A percentile compares a stretch with the other conserved stretches of the same genome.
These are phyloP conservation scores for Fusarium globosum DNA, from an alignment of 2,329 filamentous ascomycete genomes.

Conservation along the genomic window DNA sequence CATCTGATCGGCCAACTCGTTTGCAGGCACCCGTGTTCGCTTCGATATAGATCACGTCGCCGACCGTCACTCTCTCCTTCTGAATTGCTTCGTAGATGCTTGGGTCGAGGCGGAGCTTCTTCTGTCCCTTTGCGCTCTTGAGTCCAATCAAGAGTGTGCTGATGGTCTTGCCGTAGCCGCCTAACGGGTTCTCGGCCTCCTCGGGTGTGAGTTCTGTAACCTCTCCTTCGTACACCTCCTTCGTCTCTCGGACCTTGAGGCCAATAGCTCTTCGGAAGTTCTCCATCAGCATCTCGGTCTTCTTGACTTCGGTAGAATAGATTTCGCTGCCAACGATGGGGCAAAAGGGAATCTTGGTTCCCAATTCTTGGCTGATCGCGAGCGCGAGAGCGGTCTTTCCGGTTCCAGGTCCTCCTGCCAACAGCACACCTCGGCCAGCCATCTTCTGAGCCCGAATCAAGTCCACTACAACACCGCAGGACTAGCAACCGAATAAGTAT, in stretches of 20 bases:
- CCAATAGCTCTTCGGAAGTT: conserved; percentile 98
- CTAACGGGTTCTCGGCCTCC: conserved; percentile 96
- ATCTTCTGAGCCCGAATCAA: conserved; percentile 97
- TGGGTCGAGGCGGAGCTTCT: conserved; percentile 95
- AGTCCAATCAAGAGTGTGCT: conserved; percentile 93
- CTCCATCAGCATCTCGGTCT: conserved; percentile 99
- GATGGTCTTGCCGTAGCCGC: conserved; percentile 97
- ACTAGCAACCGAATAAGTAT: conserved; percentile 62
- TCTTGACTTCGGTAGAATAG: conserved; percentile 98
- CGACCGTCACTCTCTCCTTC: conserved; percentile 95
- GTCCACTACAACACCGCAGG: conserved; percentile 95
- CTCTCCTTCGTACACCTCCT: conserved; percentile 99
- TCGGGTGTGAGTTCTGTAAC: conserved; percentile 97
- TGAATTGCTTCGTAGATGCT: conserved; percentile 99
- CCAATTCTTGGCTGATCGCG: conserved; percentile 95
- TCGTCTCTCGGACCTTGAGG: conserved; percentile 96
- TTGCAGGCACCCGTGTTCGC: conserved; percentile 99
- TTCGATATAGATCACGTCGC: conserved; percentile 99
- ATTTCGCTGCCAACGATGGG: conserved; percentile 98
- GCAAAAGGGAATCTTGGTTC: conserved; percentile 98
- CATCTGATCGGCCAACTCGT: conserved; percentile 93
- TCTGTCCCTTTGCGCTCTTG: conserved; percentile 95
- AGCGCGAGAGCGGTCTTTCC: conserved; percentile 97
- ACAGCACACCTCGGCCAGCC: conserved; percentile 91
- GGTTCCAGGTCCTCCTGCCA: conserved; percentile 94